Conservation (phyloP, 495 filamentous ascomycete genomes). For the Bathelium albidoporum region DNA sequence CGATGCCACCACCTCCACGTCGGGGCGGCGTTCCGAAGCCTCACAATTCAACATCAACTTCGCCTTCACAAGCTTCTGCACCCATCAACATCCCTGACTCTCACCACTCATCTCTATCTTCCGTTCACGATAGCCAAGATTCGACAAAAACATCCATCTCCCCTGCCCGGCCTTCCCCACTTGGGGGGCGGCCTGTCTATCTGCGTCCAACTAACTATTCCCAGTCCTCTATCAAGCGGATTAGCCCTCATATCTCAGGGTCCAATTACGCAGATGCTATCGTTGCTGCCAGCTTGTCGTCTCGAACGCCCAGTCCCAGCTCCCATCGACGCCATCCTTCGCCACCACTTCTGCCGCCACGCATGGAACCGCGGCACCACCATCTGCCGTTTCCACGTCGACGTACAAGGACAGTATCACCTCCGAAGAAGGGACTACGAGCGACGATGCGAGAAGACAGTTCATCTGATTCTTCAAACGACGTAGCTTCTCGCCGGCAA, state of each 20-base stretch:
- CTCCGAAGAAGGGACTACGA: slow-evolving; percentile 46
- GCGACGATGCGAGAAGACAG: slow-evolving; percentile 61
- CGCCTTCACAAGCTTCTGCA: not conserved
- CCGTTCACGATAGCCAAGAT: not conserved
- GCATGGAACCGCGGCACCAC: slow-evolving; percentile 36
- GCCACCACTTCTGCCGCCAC: slow-evolving; percentile 16
- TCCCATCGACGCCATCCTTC: slow-evolving; percentile 27
- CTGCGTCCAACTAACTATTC: slow-evolving; percentile 16
- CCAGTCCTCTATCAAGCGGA: slow-evolving; percentile 20
- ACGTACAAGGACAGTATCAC: slow-evolving; percentile 45
- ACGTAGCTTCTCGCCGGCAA: slow-evolving; percentile 43
- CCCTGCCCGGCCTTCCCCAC: not conserved
- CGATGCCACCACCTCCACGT: slow-evolving; percentile 20
- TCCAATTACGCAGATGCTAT: slow-evolving; percentile 63
- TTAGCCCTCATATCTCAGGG: slow-evolving; percentile 35
- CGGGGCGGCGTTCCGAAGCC: slow-evolving; percentile 9
- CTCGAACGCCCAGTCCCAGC: slow-evolving; percentile 41
- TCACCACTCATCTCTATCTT: not conserved
- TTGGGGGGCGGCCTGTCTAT: not conserved
- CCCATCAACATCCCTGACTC: not conserved
- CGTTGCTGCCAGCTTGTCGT: slow-evolving; percentile 71
- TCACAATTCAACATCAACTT: not conserved
- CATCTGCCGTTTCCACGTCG: slow-evolving; percentile 33
- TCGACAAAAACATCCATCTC: slow-evolving; percentile 1
- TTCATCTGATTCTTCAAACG: slow-evolving; percentile 39